These are phyloP conservation scores for Auricularia sp. DNA, from an alignment of 768 basidiomycete species.

Conservation along the genomic window DNA sequence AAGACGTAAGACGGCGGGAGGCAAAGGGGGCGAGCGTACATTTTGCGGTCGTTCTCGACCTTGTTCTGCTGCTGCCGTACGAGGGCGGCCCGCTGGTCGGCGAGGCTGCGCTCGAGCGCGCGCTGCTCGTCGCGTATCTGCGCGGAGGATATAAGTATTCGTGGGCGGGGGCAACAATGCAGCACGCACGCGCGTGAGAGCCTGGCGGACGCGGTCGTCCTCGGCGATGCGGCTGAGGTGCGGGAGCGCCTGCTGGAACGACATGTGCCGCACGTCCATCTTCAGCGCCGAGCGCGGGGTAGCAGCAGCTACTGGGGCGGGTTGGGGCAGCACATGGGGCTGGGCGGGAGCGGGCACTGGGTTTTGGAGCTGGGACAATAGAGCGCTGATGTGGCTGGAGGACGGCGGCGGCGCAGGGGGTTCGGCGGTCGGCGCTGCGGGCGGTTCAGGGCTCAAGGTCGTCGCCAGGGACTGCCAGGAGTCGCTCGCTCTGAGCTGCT, in stretches of 20 bases:
- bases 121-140: constrained; percentile 69
- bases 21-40: constrained; percentile 14
- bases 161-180: constrained; percentile 1
- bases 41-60: constrained; percentile 60
- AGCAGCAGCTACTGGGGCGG: background rate
- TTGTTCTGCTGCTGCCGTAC: constrained; percentile 59
- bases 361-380: constrained; percentile 51
- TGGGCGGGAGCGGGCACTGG: constrained; percentile 8
- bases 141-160: background rate
- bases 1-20: background rate
- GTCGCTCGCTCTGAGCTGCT: constrained; percentile 54
- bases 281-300: background rate
- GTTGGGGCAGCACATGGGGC: background rate
- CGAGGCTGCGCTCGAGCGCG: constrained; percentile 54
- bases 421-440: background rate
- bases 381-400: constrained; percentile 39
- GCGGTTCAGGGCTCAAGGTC: background rate
- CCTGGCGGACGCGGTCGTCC: constrained; percentile 38
- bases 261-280: constrained; percentile 35
- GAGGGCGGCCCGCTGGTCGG: constrained; percentile 55
- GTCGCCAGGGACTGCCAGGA: constrained; percentile 48
- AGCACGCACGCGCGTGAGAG: constrained; percentile 41
- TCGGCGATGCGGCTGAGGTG: constrained; percentile 49
- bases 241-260: constrained; percentile 65
- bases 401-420: constrained; percentile 14